Conservation (phyloP, 2,329 filamentous ascomycete genomes). For the Colletotrichum ledebouriae region DNA sequence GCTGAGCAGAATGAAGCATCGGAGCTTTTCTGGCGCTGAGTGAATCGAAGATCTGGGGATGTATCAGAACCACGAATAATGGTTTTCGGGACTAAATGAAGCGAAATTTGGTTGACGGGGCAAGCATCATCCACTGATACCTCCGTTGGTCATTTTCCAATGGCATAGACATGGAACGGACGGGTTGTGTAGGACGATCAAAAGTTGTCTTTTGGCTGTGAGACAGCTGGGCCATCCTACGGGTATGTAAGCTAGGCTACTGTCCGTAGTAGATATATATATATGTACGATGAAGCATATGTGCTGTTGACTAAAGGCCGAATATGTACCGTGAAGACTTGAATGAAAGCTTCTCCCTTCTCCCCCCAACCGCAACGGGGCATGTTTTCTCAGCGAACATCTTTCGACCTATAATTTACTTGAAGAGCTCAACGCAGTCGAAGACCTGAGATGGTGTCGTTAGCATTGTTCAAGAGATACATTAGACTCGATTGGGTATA, state of each 20-base stretch:
- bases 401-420: neutral
- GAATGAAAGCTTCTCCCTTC: slow-evolving; percentile 5
- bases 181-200: neutral
- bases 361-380: neutral
- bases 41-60: slow-evolving; percentile 14
- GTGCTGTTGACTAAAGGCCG: slow-evolving; percentile 19
- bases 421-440: slow-evolving; percentile 42
- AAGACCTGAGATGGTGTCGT: slow-evolving; percentile 29
- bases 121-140: neutral
- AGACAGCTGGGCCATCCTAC: slow-evolving; percentile 25
- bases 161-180: neutral
- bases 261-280: neutral
- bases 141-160: neutral
- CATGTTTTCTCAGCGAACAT: neutral
- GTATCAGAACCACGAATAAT: slow-evolving; percentile 16
- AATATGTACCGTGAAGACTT: slow-evolving; percentile 36
- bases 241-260: slow-evolving; percentile 8
- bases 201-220: slow-evolving; percentile 14
- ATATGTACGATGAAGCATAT: slow-evolving; percentile 35
- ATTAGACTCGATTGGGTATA: neutral
- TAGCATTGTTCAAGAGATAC: neutral
- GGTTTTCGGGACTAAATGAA: slow-evolving; percentile 7
- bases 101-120: slow-evolving; percentile 9
- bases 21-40: neutral
- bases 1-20: neutral